Conservation (phyloP, 2,329 filamentous ascomycete genomes). For the Fusarium sulawesiense region DNA sequence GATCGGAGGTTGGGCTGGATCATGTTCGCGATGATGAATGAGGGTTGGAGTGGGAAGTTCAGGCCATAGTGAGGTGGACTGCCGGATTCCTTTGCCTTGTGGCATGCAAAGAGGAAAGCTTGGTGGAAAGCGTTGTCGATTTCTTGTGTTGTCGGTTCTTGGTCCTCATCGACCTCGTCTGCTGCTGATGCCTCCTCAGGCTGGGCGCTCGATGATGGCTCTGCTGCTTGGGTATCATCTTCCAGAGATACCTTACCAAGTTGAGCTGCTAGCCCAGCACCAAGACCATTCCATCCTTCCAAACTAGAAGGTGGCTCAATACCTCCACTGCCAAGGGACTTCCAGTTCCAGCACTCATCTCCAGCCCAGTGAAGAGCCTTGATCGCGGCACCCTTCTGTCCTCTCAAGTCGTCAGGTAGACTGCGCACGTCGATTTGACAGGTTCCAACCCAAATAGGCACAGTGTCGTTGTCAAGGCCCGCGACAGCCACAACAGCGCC, state of each 20-base stretch:
- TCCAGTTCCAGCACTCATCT: conserved; percentile 42
- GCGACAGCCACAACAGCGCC: conserved; percentile 42
- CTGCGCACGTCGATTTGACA: conserved; percentile 35
- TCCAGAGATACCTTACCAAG: conserved; percentile 1
- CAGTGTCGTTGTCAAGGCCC: conserved; percentile 35
- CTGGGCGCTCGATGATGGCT: not conserved
- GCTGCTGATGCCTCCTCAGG: not conserved
- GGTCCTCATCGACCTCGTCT: conserved; percentile 13
- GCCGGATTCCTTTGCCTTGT: conserved; percentile 34
- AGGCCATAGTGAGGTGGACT: conserved; percentile 30
- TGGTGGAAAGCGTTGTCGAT: conserved; percentile 34
- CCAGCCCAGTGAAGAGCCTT: conserved; percentile 42
- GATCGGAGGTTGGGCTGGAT: conserved; percentile 40
- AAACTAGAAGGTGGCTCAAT: conserved; percentile 30
- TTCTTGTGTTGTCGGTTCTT: conserved; percentile 39
- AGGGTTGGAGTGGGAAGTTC: conserved; percentile 39
- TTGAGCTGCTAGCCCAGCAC: not conserved
- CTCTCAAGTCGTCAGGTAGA: conserved; percentile 23
- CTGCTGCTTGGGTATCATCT: not conserved
- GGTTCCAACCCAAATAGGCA: conserved; percentile 36
- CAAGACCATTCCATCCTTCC: conserved; percentile 33
- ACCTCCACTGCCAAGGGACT: conserved; percentile 36
- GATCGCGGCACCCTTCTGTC: conserved; percentile 35
- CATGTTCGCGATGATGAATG: conserved; percentile 41
- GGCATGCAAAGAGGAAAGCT: conserved; percentile 38